These are phyloP conservation scores for Capronia americana DNA, from an alignment of 2,329 filamentous ascomycete genomes.

Conservation along the genomic window DNA sequence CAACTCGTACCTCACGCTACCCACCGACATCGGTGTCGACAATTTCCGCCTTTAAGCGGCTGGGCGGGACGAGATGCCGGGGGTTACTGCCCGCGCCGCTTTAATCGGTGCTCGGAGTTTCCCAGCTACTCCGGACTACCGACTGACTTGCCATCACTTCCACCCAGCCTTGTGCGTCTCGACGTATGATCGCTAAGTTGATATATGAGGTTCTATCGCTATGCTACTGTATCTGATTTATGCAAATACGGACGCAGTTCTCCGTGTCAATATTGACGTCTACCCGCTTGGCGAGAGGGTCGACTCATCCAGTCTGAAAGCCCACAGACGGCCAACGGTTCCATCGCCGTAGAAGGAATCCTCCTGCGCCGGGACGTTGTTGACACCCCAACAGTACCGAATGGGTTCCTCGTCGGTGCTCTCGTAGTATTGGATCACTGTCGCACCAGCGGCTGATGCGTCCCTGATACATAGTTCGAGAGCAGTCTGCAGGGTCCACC, in stretches of 20 bases:
- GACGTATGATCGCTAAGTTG: neutral
- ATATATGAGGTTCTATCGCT: neutral
- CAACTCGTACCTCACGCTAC: neutral
- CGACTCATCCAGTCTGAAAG: constrained; percentile 12
- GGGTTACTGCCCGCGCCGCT: neutral
- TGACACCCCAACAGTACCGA: constrained; percentile 8
- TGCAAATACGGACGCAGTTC: neutral
- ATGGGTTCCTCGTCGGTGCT: constrained; percentile 5
- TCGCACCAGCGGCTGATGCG: constrained; percentile 11
- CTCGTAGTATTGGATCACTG: constrained; percentile 18
- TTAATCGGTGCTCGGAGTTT: neutral
- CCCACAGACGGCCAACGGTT: constrained; percentile 15
- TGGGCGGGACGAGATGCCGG: no score
- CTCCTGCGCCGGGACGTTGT: constrained; percentile 3
- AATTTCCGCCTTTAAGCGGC: neutral
- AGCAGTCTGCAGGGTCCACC: constrained; percentile 15
- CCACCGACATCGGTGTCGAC: neutral
- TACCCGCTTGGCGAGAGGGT: neutral
- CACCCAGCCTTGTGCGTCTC: neutral
- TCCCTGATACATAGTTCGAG: constrained; percentile 12
- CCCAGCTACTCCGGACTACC: neutral
- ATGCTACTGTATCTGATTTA: neutral
- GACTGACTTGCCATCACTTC: no score
- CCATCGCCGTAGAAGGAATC: constrained; percentile 15
- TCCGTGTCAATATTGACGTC: no score